Conservation (phyloP, 495 filamentous ascomycete genomes). For the Lophiotrema nucula region DNA sequence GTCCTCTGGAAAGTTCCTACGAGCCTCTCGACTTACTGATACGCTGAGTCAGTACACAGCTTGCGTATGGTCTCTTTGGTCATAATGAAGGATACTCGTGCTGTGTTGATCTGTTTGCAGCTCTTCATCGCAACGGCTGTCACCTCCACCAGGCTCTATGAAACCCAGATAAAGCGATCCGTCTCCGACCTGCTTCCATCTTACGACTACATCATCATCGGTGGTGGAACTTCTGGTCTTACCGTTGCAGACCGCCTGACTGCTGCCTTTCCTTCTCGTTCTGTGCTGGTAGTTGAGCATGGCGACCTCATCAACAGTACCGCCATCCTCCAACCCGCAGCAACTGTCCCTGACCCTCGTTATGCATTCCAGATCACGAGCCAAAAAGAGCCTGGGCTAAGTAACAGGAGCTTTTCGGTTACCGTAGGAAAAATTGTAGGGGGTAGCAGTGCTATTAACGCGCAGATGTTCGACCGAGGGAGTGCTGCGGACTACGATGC, state of each 20-base stretch:
- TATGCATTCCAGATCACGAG: slow-evolving; percentile 10
- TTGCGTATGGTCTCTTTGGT: too few relatives aligned
- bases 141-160: background rate
- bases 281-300: slow-evolving; percentile 17
- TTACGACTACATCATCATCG: slow-evolving; percentile 33
- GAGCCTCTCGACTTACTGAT: background rate
- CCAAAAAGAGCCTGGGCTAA: slow-evolving; percentile 1
- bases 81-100: too few relatives aligned
- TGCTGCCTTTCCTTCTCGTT: slow-evolving; percentile 6
- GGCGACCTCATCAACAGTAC: slow-evolving; percentile 14
- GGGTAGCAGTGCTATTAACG: slow-evolving; percentile 23
- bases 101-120: background rate
- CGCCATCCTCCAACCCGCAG: slow-evolving; percentile 1
- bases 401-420: slow-evolving; percentile 8
- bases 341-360: slow-evolving; percentile 1
- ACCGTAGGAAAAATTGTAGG: slow-evolving; percentile 22
- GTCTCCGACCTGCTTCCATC: background rate
- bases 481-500: slow-evolving; percentile 20
- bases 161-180: slow-evolving; percentile 1
- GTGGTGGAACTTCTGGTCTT: slow-evolving; percentile 34
- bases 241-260: slow-evolving; percentile 33
- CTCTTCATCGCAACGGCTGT: background rate
- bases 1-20: background rate
- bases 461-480: slow-evolving; percentile 20
- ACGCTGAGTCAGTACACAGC: background rate